A percentile compares a stretch with the other conserved stretches of the same genome.
Conservation (phyloP, 768 basidiomycete genomes). For the Neoboletus brunneissimus region DNA sequence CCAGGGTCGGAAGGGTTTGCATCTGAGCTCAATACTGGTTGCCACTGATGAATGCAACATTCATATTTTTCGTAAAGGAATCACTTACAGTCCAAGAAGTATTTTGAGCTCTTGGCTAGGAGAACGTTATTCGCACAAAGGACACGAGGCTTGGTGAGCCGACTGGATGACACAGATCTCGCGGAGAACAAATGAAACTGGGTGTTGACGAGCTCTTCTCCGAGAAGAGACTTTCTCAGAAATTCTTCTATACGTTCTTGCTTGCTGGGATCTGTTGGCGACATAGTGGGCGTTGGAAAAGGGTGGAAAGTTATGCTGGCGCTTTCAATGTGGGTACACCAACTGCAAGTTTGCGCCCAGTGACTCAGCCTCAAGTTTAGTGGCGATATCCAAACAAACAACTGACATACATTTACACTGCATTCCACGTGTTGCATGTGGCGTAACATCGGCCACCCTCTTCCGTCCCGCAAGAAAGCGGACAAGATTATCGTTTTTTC, state of each 20-base stretch:
- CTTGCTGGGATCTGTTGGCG: constrained; percentile 1
- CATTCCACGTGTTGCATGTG: not conserved
- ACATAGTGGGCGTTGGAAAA: not conserved
- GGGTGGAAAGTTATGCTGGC: not conserved
- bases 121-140: constrained; percentile 31
- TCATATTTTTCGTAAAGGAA: no score
- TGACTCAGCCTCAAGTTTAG: not conserved
- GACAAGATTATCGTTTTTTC: not conserved
- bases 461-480: not conserved
- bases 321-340: not conserved
- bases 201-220: constrained; percentile 28
- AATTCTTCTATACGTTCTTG: constrained; percentile 19
- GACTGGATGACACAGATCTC: not conserved
- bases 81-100: constrained; percentile 26
- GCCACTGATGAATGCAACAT: not conserved
- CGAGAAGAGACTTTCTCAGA: constrained; percentile 25
- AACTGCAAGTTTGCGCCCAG: no score
- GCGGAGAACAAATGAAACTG: constrained; percentile 31
- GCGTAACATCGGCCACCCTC: no score
- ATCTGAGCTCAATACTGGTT: constrained; percentile 14
- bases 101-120: constrained; percentile 24
- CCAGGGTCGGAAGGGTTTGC: constrained; percentile 1
- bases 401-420: not conserved
- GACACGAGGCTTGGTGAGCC: constrained; percentile 17
- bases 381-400: not conserved